Evolutionary conservation across 164 flowering plant species (phyloP).

Genomic region (Tetrastigma voinierianum): DNA sequence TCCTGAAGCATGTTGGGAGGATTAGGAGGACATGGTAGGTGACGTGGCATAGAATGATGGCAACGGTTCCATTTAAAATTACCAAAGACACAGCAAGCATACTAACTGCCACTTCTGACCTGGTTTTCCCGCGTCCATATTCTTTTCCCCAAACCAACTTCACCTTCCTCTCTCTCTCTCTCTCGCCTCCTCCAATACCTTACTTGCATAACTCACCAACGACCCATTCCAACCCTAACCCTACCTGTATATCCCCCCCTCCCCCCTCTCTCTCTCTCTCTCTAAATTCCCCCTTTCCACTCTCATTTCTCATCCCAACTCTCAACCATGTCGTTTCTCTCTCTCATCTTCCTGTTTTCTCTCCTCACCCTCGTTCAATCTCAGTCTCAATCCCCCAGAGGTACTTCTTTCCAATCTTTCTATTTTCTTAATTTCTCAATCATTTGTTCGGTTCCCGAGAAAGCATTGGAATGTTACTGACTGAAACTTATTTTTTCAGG

Average conservation of each 20-base stretch:
- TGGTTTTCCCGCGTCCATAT: conserved; percentile 34
- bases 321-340: conserved; percentile 29
- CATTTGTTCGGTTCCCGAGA: neutral
- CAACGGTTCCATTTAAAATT: too few relatives aligned
- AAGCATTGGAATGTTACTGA: too few relatives aligned
- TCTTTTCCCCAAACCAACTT: conserved; percentile 34
- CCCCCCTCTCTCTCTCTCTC: conserved; percentile 12
- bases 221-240: conserved; percentile 33
- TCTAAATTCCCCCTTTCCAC: neutral
- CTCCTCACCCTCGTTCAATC: conserved; percentile 30
- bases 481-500: conserved; percentile 30
- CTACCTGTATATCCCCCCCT: conserved; percentile 2
- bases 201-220: conserved; percentile 38
- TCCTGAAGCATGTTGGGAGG: too few relatives aligned
- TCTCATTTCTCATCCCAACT: neutral
- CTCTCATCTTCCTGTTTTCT: conserved; percentile 26
- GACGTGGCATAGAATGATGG: neutral
- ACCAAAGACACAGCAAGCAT: neutral
- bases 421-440: conserved; percentile 1
- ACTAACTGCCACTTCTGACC: conserved; percentile 15
- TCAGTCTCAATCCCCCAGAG: conserved; percentile 35
- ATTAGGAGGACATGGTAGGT: too few relatives aligned
- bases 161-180: conserved; percentile 21
- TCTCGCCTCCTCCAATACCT: conserved; percentile 23
- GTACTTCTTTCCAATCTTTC: conserved; percentile 16